phyloP scores from a whole-genome alignment of 441 rosid genomes.

The Euphorbia celastroides region DNA sequence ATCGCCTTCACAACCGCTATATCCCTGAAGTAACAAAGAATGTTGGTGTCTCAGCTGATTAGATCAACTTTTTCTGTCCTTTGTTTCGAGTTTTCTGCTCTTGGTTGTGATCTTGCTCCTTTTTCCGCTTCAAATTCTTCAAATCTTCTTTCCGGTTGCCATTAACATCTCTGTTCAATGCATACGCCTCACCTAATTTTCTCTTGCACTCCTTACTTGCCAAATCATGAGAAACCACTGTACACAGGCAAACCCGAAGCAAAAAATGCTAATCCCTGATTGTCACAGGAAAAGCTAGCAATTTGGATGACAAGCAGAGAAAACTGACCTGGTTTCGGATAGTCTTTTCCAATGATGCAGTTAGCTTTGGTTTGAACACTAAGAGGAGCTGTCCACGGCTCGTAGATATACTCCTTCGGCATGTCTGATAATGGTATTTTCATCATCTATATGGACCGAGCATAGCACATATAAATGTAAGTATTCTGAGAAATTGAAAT shows the following conservation, averaged over 20 bases:
- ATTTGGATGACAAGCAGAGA: not conserved
- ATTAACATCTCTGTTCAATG: slow-evolving; percentile 47
- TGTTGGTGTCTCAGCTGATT: not conserved
- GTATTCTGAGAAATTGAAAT: slow-evolving; percentile 12
- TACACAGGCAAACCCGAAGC: slow-evolving; percentile 10
- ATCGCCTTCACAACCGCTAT: too few relatives aligned
- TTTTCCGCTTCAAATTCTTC: slow-evolving; percentile 47
- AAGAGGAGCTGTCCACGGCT: slow-evolving; percentile 94
- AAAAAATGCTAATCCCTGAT: not conserved
- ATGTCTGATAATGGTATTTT: slow-evolving; percentile 47
- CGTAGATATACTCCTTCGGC: slow-evolving; percentile 92
- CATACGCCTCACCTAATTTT: slow-evolving; percentile 77
- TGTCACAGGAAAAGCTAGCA: not conserved
- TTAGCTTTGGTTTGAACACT: slow-evolving; percentile 77
- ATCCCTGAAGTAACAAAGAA: not conserved
- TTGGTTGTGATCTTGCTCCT: slow-evolving; percentile 32
- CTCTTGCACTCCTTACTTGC: slow-evolving; percentile 88
- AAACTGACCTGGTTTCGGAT: slow-evolving; percentile 75
- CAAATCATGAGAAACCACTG: slow-evolving; percentile 79
- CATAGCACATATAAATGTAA: not conserved
- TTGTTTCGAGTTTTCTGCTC: slow-evolving; percentile 32
- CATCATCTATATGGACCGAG: slow-evolving; percentile 5
- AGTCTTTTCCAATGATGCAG: slow-evolving; percentile 82
- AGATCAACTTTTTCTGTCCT: slow-evolving; percentile 27
- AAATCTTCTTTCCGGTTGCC: slow-evolving; percentile 52